Evolutionary conservation across 495 filamentous ascomycete species (phyloP).

Genomic region (Penicillium cosmopolitanum): DNA sequence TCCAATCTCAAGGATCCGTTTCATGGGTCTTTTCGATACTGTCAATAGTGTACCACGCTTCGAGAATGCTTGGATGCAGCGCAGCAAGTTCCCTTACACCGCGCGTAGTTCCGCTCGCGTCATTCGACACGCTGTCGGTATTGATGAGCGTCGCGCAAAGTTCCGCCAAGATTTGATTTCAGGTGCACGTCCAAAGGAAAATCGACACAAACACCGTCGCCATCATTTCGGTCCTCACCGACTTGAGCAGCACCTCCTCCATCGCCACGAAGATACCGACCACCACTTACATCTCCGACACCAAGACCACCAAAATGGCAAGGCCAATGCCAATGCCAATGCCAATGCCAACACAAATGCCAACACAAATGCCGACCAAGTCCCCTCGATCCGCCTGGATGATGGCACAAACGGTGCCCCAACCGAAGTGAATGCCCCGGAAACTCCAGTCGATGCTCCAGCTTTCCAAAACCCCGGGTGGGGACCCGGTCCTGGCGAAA

Average conservation of each 20-base stretch:
- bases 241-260: slow-evolving; percentile 25
- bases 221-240: slow-evolving; percentile 37
- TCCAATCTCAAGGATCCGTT: slow-evolving; percentile 68
- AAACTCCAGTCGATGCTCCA: background rate
- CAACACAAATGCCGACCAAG: slow-evolving; percentile 7
- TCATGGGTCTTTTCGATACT: slow-evolving; percentile 53
- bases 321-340: background rate
- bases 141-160: slow-evolving; percentile 76
- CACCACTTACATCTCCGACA: slow-evolving; percentile 27
- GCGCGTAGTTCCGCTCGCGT: slow-evolving; percentile 73
- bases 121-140: slow-evolving; percentile 75
- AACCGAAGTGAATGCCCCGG: background rate
- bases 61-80: slow-evolving; percentile 84
- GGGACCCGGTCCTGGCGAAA: slow-evolving; percentile 31
- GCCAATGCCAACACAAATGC: slow-evolving; percentile 1
- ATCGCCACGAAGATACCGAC: slow-evolving; percentile 21
- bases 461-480: slow-evolving; percentile 16
- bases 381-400: slow-evolving; percentile 40
- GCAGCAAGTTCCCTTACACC: slow-evolving; percentile 81
- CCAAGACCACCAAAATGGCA: slow-evolving; percentile 20
- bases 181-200: slow-evolving; percentile 44
- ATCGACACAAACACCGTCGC: slow-evolving; percentile 35
- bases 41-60: slow-evolving; percentile 85
- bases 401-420: slow-evolving; percentile 19
- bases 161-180: slow-evolving; percentile 74